Base-by-base conservation (phyloP, 148 eudicot species). In the Dianthus caryophyllus region DNA sequence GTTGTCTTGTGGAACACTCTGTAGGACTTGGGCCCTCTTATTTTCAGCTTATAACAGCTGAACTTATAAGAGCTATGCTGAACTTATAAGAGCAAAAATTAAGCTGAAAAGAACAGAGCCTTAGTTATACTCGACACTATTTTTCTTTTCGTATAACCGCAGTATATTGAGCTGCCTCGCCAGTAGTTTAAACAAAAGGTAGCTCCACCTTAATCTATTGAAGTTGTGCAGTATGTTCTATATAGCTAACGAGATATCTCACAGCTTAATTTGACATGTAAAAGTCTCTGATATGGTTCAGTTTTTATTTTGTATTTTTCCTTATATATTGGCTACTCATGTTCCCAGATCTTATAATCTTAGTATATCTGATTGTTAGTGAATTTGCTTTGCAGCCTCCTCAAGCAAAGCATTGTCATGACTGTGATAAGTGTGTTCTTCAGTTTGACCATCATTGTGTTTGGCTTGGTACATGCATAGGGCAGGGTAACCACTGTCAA, bases 361-460 rank as follows among this genome's bases (percentile, higher is more conserved):
- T 52, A 22, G 6, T 25, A 15, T 17, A 30, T 27, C 5, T 59
- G 30, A 48, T 30, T 43, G 46, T 70, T 74, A 15, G 57, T 50
- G 29, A 65, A 21, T 64, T 49, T 30, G 66, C 27, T 75, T 72
- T 83, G 83, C 91, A 94, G 98, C 98, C 98, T 71, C 98, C 98
- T 67, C 86, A 97, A 71, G 84, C 96, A 46, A 94, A 90, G 79
- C 98, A 94, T 82, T 94, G 98, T 31, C 92, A 86, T 74, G 98
- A 94, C 69, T 94, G 98, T 78, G 97, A 90, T 78, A 90, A 76
- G 76, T 94, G 98, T 39, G 90, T 94, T 66, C 96, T 94, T 82
- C 98, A 94, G 76, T 94, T 94, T 77, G 98, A 94, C 78, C 98
- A 94, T 81, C 98, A 94, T 68, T 94, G 98, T 81, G 92, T 85